Conservation (phyloP, 306 rosid species). For the Ceratonia siliqua region DNA sequence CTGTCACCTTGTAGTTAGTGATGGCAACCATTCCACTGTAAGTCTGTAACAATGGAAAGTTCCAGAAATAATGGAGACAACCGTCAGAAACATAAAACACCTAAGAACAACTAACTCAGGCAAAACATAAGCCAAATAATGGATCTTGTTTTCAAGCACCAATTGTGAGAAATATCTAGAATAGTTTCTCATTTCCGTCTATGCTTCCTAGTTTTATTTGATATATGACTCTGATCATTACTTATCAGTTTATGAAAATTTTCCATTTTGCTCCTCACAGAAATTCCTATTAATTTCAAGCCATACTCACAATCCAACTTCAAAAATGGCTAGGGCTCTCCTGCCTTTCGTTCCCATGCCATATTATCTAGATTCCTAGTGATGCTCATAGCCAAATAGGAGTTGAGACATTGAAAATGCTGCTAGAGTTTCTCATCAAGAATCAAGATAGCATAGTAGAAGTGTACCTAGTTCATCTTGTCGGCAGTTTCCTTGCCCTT, state of each 20-base stretch:
- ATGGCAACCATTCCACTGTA: background rate
- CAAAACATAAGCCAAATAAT: background rate
- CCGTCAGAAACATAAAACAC: background rate
- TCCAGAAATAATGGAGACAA: background rate
- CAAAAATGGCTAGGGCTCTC: background rate
- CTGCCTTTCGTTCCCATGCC: background rate
- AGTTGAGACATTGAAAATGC: background rate
- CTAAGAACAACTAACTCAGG: background rate
- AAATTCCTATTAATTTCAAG: background rate
- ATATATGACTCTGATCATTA: background rate
- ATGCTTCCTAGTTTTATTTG: background rate
- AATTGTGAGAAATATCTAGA: background rate
- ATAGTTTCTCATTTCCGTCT: background rate
- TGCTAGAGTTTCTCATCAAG: background rate
- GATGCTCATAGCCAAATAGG: background rate
- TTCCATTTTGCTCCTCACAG: background rate
- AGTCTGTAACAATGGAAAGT: background rate
- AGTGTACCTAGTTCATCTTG: slow-evolving; percentile 32
- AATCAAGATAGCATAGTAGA: background rate
- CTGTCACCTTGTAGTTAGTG: background rate
- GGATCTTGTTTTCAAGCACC: background rate
- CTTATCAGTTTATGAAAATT: background rate
- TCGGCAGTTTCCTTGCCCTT: slow-evolving; percentile 40
- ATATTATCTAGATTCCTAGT: background rate
- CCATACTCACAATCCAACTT: background rate